A percentile compares a stretch with the other conserved stretches of the same genome.
phyloP scores from a whole-genome alignment of 2,329 filamentous ascomycete genomes.

The Knufia petricola region DNA sequence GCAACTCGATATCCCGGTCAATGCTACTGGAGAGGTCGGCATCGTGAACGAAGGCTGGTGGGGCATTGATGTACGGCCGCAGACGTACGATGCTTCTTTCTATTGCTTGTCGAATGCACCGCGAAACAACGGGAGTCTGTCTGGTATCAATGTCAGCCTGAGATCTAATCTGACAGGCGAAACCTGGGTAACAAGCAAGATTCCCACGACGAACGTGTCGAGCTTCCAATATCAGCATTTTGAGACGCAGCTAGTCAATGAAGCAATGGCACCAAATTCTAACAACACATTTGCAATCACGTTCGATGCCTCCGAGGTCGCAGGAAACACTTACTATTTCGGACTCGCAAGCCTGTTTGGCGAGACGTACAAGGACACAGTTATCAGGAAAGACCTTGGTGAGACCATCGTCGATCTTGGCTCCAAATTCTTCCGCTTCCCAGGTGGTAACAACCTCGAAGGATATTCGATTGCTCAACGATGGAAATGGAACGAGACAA shows the following conservation, averaged over 20 bases:
- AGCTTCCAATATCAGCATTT: conserved; percentile 27
- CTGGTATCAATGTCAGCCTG: conserved; percentile 33
- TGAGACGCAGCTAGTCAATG: conserved; percentile 33
- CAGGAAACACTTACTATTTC: conserved; percentile 38
- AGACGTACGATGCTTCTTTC: conserved; percentile 44
- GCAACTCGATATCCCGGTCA: conserved; percentile 30
- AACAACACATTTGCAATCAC: conserved; percentile 46
- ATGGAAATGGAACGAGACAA: conserved; percentile 46
- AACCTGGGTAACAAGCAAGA: conserved; percentile 31
- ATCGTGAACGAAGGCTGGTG: conserved; percentile 42
- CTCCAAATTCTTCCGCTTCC: conserved; percentile 41
- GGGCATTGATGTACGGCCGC: conserved; percentile 41
- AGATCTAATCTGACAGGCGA: conserved; percentile 34
- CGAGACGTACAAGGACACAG: conserved; percentile 43
- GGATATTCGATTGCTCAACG: conserved; percentile 29
- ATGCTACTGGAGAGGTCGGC: conserved; percentile 34
- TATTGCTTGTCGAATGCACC: conserved; percentile 34
- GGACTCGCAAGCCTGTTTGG: conserved; percentile 46
- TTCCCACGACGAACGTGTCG: conserved; percentile 21
- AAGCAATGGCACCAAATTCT: conserved; percentile 29
- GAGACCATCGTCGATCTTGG: conserved; percentile 36
- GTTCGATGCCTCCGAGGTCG: conserved; percentile 36
- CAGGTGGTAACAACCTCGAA: conserved; percentile 44
- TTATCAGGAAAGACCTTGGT: conserved; percentile 40
- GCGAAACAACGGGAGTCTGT: conserved; percentile 28